A percentile compares a stretch with the other conserved stretches of the same genome.
Conservation (phyloP, 2,329 filamentous ascomycete species). For the Emydomyces testavorans region DNA sequence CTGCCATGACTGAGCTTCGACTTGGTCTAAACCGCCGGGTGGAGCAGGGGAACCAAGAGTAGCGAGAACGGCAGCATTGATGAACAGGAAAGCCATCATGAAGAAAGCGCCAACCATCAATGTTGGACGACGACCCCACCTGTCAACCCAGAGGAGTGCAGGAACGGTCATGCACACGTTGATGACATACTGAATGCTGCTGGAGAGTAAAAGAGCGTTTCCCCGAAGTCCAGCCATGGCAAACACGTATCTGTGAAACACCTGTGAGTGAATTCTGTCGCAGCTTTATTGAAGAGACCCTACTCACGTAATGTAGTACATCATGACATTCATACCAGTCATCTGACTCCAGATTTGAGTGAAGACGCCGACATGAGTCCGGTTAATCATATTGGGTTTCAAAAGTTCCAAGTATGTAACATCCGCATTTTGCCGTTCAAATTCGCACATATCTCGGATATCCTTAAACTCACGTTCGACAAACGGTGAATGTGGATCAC, state of each 20-base stretch:
- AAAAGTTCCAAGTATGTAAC: constrained; percentile 63
- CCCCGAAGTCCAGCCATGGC: constrained; percentile 56
- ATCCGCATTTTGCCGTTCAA: constrained; percentile 58
- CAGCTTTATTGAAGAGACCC: not conserved
- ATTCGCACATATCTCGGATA: constrained; percentile 61
- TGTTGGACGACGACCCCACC: constrained; percentile 60
- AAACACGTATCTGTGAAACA: constrained; percentile 47
- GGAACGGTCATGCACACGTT: constrained; percentile 70
- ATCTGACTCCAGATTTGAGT: constrained; percentile 66
- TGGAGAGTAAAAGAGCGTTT: constrained; percentile 50
- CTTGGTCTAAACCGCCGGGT: constrained; percentile 20
- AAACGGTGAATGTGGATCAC: constrained; percentile 52
- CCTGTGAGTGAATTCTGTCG: not conserved
- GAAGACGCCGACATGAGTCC: constrained; percentile 59
- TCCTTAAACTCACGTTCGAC: constrained; percentile 58
- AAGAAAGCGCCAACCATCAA: constrained; percentile 54
- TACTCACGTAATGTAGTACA: constrained; percentile 51
- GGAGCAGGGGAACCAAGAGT: constrained; percentile 33
- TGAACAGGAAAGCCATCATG: constrained; percentile 44
- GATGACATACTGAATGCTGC: constrained; percentile 64
- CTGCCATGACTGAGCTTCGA: constrained; percentile 31
- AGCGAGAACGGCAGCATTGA: constrained; percentile 35
- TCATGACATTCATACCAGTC: constrained; percentile 67
- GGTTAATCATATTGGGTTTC: constrained; percentile 60
- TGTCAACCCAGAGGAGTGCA: constrained; percentile 62